These are phyloP conservation scores for Diaporthe batatas DNA, from an alignment of 2,329 filamentous ascomycete genomes.

Conservation along the genomic window DNA sequence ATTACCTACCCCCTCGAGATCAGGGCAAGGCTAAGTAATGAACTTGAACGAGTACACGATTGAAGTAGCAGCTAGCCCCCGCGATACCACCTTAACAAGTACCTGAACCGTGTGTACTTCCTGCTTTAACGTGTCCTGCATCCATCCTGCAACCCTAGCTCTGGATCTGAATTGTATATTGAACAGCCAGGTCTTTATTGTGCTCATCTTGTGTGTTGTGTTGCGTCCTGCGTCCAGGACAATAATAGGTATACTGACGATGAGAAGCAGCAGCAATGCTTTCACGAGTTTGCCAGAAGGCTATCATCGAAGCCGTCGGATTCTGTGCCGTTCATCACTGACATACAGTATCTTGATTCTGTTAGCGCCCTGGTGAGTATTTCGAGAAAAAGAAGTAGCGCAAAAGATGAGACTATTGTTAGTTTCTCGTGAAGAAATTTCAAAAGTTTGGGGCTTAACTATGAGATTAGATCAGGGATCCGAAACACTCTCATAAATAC, in stretches of 20 bases:
- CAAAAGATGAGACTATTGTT: accelerated
- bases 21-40: no score
- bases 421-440: no score
- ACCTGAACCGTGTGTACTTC: no score
- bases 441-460: not conserved
- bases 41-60: no score
- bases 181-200: not conserved
- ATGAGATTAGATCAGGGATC: not conserved
- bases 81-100: no score
- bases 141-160: no score
- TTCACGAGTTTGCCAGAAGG: not conserved
- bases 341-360: not conserved
- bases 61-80: no score
- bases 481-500: constrained; percentile 17
- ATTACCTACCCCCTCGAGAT: no score
- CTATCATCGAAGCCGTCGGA: not conserved
- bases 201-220: constrained; percentile 6
- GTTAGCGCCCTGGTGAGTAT: not conserved
- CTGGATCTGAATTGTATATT: no score
- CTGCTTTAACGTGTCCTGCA: no score
- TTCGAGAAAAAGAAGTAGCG: not conserved
- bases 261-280: not conserved
- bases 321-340: not conserved
- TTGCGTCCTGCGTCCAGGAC: not conserved
- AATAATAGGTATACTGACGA: not conserved